Conservation (phyloP, 2,329 filamentous ascomycete genomes). For the Lizonia empirigonia region DNA sequence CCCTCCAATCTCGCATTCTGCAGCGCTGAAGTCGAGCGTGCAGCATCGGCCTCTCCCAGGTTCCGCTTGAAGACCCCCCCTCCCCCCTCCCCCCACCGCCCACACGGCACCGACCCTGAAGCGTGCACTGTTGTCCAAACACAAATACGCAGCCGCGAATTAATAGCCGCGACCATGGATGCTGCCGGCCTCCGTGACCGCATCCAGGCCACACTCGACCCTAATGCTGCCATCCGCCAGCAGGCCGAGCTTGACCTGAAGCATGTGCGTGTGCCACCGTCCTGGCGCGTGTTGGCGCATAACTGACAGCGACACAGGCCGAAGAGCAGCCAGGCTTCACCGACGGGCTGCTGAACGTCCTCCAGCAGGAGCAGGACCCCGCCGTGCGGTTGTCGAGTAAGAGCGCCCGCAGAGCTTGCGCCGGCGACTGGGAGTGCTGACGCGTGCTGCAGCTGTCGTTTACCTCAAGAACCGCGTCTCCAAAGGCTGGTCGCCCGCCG, state of each 20-base stretch:
- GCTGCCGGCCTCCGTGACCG: conserved; percentile 74
- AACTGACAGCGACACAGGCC: conserved; percentile 63
- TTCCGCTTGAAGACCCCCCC: conserved; percentile 11
- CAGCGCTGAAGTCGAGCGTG: conserved; percentile 24
- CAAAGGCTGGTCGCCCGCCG: conserved; percentile 82
- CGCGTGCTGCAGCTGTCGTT: conserved; percentile 72
- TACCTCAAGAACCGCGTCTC: conserved; percentile 98
- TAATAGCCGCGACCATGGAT: conserved; percentile 65
- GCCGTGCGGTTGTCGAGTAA: conserved; percentile 87
- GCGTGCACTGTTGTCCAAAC: conserved; percentile 10
- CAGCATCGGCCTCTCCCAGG: conserved; percentile 13
- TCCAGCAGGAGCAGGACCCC: conserved; percentile 85
- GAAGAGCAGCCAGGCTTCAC: conserved; percentile 90
- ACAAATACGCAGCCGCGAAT: conserved; percentile 15
- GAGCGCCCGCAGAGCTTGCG: conserved; percentile 28
- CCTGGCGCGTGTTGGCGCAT: conserved; percentile 16
- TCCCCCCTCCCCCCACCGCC: conserved; percentile 28
- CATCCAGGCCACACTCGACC: conserved; percentile 75
- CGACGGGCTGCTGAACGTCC: conserved; percentile 86
- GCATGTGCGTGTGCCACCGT: conserved; percentile 62
- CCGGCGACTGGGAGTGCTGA: conserved; percentile 26
- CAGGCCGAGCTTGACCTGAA: conserved; percentile 82
- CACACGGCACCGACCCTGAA: conserved; percentile 26
- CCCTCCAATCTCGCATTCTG: conserved; percentile 17
- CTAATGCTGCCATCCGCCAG: conserved; percentile 75